Evolutionary conservation across 495 filamentous ascomycete species (phyloP), one percentile per base, ranked within the genome.

Genomic region (Penicillium pancosmium): DNA sequence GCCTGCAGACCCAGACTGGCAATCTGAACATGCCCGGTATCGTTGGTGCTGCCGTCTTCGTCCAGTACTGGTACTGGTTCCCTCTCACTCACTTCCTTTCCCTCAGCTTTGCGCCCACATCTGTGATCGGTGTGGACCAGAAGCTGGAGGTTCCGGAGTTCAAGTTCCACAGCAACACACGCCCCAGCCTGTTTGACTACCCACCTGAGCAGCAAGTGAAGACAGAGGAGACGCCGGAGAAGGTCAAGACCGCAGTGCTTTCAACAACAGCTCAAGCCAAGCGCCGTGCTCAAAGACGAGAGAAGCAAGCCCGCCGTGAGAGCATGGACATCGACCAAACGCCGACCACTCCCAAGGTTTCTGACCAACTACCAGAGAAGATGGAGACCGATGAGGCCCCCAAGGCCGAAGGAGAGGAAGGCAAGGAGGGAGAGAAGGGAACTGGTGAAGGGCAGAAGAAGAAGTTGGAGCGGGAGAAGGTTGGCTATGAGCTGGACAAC

Each of bases 31-130:
- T 98, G 91, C 84, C 91, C 16, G 95, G 91, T 56, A 94, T 98
- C 57, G 93, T 99, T 19, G 95, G 95, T 60, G 96, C 96, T 85
- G 92, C 92, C 41, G 89, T 99, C 27, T 99, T 99, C 78, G 94
- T 91, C 7, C 95, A 99, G 73, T 99, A 99, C 78, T 99, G 95
- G 95, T 99, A 99, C 77, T 99, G 95, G 95, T 99, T 99, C 86
- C 95, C 95, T 49, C 86, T 97, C 64, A 96, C 94, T 23, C 95
- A 98, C 74, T 99, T 99, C 85, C 75, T 99, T 19, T 93, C 92
- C 0, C 81, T 98, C 59, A 91, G 89, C 68, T 97, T 98, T 70
- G 88, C 89, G 8, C 95, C 95, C 0, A 98, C 95, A 9, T 89
- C 93, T 1, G 90, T 99, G 66, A 96, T 97, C 56, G 93, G 88